Evolutionary conservation across 768 basidiomycete species (phyloP).

Genomic region (Collybiopsis confluens): DNA sequence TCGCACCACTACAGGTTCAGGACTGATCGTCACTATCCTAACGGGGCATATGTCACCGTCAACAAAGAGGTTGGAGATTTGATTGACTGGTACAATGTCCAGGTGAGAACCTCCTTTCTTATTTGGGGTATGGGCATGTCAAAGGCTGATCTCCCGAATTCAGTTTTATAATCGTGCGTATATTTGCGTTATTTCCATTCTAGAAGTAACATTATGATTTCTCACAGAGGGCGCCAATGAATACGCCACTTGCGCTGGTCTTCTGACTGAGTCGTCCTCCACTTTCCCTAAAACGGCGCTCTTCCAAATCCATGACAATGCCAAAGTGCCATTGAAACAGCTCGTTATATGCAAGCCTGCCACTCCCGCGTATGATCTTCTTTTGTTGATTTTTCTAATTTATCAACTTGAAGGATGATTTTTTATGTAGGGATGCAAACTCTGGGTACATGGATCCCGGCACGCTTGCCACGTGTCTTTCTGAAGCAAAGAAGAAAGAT

Average conservation of each 20-base stretch:
- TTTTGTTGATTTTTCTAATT: not conserved
- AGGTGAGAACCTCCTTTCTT: conserved; percentile 27
- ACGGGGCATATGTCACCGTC: conserved; percentile 53
- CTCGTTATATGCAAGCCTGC: conserved; percentile 77
- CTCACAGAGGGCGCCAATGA: conserved; percentile 53
- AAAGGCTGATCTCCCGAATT: conserved; percentile 1
- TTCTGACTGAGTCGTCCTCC: conserved; percentile 54
- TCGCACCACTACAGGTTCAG: conserved; percentile 31
- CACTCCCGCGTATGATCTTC: conserved; percentile 15
- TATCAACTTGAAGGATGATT: not conserved
- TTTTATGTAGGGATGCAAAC: conserved; percentile 34
- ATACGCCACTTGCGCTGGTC: conserved; percentile 57
- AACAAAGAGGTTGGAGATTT: conserved; percentile 46
- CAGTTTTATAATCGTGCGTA: conserved; percentile 43
- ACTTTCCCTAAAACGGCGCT: conserved; percentile 59
- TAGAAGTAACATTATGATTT: not conserved
- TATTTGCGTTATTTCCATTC: not conserved
- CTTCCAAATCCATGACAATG: conserved; percentile 55
- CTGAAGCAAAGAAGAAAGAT: conserved; percentile 52
- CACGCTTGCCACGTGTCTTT: conserved; percentile 55
- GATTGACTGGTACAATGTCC: conserved; percentile 63
- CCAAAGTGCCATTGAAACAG: conserved; percentile 51
- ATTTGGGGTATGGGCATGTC: not conserved
- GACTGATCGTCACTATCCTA: conserved; percentile 30
- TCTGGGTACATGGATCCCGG: conserved; percentile 60